Percentiles rank a stretch among this genome's conserved stretches.
phyloP scores from a whole-genome alignment of 1,284 basidiomycete genomes.

The Ganoderma multipileum region DNA sequence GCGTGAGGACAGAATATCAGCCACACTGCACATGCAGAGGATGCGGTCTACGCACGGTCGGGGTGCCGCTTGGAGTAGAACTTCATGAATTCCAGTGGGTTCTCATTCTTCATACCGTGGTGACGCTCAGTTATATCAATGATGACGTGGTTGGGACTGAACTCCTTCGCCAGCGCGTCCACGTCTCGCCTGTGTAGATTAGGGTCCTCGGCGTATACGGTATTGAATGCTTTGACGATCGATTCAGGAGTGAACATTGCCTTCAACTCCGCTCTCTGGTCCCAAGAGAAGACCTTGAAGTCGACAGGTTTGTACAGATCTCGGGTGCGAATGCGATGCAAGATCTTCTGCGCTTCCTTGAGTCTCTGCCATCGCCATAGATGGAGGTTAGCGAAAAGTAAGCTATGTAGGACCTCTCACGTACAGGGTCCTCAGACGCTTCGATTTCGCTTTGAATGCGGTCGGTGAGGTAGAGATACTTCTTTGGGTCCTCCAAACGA shows the following conservation, averaged over 20 bases:
- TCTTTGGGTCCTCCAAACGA: constrained; percentile 60
- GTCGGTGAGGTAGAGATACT: constrained; percentile 72
- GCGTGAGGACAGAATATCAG: neutral
- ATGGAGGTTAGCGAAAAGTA: neutral
- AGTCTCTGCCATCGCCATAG: constrained; percentile 56
- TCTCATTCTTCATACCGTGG: constrained; percentile 74
- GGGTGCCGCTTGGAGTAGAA: constrained; percentile 78
- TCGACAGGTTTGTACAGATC: constrained; percentile 77
- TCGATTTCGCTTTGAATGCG: constrained; percentile 67
- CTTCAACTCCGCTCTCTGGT: constrained; percentile 28
- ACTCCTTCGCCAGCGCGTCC: constrained; percentile 22
- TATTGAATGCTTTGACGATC: constrained; percentile 60
- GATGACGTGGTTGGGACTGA: constrained; percentile 60
- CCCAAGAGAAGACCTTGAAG: constrained; percentile 65
- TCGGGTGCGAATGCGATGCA: constrained; percentile 64
- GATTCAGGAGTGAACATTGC: constrained; percentile 51
- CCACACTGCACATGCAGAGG: neutral
- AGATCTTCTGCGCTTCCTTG: constrained; percentile 59
- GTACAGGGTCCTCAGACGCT: constrained; percentile 54
- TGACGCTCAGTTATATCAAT: constrained; percentile 71
- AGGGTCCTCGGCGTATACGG: constrained; percentile 20
- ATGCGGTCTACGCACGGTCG: constrained; percentile 49
- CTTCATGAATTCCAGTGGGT: constrained; percentile 70
- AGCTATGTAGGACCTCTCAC: constrained; percentile 10
- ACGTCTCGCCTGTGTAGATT: neutral